Evolutionary conservation across 73 alveolate genomes (phyloP), one percentile per base, ranked within the genome.

Genomic region (Paramecium sexaurelia): DNA sequence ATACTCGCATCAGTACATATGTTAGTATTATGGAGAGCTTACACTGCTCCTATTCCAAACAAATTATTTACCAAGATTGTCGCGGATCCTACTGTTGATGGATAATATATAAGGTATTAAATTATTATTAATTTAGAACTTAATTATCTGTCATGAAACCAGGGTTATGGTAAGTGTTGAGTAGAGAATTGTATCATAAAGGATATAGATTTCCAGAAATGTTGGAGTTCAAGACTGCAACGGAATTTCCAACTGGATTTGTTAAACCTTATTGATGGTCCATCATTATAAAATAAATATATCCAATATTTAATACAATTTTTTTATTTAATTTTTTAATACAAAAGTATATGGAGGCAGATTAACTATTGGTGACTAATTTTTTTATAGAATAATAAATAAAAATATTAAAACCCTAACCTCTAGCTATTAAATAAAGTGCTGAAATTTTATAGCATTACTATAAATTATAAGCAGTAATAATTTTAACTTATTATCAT

Each of bases 121-220:
- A 51, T 51, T 71, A 32, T 27, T 35, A 35, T 27, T 6, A 33
- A 15, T 27, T 27, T 27, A 71, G 90, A 78, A 78, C 90, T 7
- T 33, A 78, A 78, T 17, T 78, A 41, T 39, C 90, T 29, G 73
- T 45, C 1, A 78, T 78, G 90, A 78, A 78, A 43, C 90, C 90
- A 40, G 90, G 90, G 1, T 78, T 78, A 24, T 78, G 90, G 90
- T 9, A 17, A n/a, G 73, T 78, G 1, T 45, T 78, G 8, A 41
- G 75, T 5, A 78, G 90, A 45, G 90, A 78, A 45, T 45, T 78
- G 17, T 78, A 78, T 39, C 43, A 45, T 11, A 78, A 78, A 24
- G 90, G 90, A 43, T 78, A 78, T 26, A 41, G 68, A 78, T 78
- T 78, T 61, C 90, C 90, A 40, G 90, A 78, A 43, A 78, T 78